Percentiles rank a stretch among this genome's conserved stretches.
These are phyloP conservation scores for Aspergillus sp. DNA, from an alignment of 2,329 filamentous ascomycete genomes.

Conservation along the genomic window DNA sequence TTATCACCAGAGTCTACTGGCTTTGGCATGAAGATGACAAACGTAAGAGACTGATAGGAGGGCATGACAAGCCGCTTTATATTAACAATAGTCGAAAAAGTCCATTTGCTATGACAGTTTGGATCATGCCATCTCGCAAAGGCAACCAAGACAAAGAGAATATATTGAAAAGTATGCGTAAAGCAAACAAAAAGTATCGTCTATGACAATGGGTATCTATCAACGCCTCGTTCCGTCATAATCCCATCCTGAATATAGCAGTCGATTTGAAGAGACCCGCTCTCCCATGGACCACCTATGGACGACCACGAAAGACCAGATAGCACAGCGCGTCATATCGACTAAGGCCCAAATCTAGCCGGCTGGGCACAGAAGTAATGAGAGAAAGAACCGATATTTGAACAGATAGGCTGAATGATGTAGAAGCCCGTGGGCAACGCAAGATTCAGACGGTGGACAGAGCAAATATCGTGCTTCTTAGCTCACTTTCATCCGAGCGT, in stretches of 20 bases:
- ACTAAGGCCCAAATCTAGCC: conserved; percentile 26
- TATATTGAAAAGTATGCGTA: conserved; percentile 2
- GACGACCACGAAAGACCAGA: conserved; percentile 12
- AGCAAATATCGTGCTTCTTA: conserved; percentile 25
- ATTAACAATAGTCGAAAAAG: not conserved
- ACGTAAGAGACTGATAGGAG: too few relatives aligned
- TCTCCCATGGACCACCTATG: conserved; percentile 14
- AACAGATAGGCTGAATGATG: conserved; percentile 12
- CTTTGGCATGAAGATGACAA: too few relatives aligned
- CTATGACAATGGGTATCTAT: conserved; percentile 36
- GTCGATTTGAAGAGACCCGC: conserved; percentile 19
- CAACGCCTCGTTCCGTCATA: conserved; percentile 37
- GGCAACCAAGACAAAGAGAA: conserved; percentile 9
- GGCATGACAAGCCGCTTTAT: not conserved
- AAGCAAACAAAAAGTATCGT: conserved; percentile 16
- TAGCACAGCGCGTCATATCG: conserved; percentile 21
- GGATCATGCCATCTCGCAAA: conserved; percentile 4
- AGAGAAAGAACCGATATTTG: conserved; percentile 7
- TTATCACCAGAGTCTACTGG: too few relatives aligned
- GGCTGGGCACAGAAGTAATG: conserved; percentile 21
- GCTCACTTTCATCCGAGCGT: conserved; percentile 29
- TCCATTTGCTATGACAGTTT: conserved; percentile 1
- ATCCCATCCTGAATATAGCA: conserved; percentile 24
- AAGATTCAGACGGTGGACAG: conserved; percentile 18
- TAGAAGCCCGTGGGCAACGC: conserved; percentile 12